Percentiles rank a stretch among this genome's conserved stretches.
These are phyloP conservation scores for Lasiodiplodia theobromae DNA, from an alignment of 2,329 filamentous ascomycete species.

Conservation along the genomic window DNA sequence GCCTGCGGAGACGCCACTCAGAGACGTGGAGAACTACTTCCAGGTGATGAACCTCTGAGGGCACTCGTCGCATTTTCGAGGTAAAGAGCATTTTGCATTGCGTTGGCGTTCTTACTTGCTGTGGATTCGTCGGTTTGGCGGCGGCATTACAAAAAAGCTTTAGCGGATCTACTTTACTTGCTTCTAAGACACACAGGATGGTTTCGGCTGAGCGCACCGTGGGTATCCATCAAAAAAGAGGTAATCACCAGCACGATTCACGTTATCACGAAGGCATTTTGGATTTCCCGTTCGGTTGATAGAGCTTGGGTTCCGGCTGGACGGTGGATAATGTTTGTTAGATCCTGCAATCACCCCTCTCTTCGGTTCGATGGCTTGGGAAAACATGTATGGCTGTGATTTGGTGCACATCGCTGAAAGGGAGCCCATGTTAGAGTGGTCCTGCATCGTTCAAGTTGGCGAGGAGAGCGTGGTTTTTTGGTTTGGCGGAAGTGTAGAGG, in stretches of 20 bases:
- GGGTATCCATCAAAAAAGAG: slow-evolving; percentile 25
- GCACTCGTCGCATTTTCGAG: slow-evolving; percentile 10
- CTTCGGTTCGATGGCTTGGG: neutral
- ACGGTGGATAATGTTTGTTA: slow-evolving; percentile 9
- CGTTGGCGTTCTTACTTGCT: slow-evolving; percentile 24
- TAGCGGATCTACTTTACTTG: slow-evolving; percentile 5
- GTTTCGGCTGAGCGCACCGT: slow-evolving; percentile 6
- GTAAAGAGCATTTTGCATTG: slow-evolving; percentile 28
- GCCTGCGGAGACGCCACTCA: slow-evolving; percentile 20
- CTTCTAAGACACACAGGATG: slow-evolving; percentile 1
- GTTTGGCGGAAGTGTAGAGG: neutral
- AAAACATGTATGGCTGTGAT: neutral
- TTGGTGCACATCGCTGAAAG: neutral
- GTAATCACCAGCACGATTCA: slow-evolving; percentile 6
- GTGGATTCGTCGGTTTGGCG: neutral
- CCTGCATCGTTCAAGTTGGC: neutral
- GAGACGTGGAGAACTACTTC: slow-evolving; percentile 29
- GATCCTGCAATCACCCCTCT: neutral
- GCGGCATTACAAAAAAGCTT: slow-evolving; percentile 15
- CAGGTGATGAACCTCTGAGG: slow-evolving; percentile 30
- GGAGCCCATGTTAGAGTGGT: neutral
- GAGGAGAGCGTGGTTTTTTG: neutral
- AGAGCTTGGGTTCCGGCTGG: slow-evolving; percentile 7
- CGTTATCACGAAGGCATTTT: slow-evolving; percentile 5
- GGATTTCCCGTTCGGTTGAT: slow-evolving; percentile 15